Base-by-base conservation (phyloP, 257 asterid genomes). In the Plantago major region DNA sequence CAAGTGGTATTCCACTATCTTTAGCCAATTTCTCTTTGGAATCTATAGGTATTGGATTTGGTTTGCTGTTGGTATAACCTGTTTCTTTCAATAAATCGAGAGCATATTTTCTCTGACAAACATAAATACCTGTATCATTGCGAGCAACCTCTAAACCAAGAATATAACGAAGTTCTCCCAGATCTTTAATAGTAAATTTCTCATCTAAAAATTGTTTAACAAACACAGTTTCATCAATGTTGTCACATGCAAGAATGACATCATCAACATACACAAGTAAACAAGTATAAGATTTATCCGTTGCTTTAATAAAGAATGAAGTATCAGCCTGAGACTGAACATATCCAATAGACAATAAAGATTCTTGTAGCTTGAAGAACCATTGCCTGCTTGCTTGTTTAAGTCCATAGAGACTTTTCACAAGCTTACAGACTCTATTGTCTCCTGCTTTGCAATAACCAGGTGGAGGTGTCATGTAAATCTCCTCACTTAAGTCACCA, bases 1-100 rank as follows among this genome's bases (percentile, higher is more conserved):
- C 5, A 0, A 45, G 10, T 0, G 1, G 10, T 3, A 0, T 4
- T 4, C 4, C 15, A 3, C 1, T 11, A 3, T 1, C 0, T 9
- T 10, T 45, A 0, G 0, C 49, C 0, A 10, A 2, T 9, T 10
- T 11, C 1, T 6, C 10, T 2, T 45, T 14, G 1, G 15, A 3
- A 45, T 10, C n/a, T 2, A 10, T 45, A 0, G 49, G 6, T 6
- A 10, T 14, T 2, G 6, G 7, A 4, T 33, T 7, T 33, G 15
- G 49, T 3, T 45, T 45, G 12, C 12, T 3, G 12, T 0, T 3
- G 0, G 10, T 6, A 4, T 45, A 45, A 10, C 49, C 49, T 4
- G 4, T 14, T 45, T 45, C 6, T 0, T 6, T 45, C 5, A 33
- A 3, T 3, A 33, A 10, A 4, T 45, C 49, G 0, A 45, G 12